Base-by-base conservation (phyloP, 169 alveolate species). In the Eimeria praecox region DNA sequence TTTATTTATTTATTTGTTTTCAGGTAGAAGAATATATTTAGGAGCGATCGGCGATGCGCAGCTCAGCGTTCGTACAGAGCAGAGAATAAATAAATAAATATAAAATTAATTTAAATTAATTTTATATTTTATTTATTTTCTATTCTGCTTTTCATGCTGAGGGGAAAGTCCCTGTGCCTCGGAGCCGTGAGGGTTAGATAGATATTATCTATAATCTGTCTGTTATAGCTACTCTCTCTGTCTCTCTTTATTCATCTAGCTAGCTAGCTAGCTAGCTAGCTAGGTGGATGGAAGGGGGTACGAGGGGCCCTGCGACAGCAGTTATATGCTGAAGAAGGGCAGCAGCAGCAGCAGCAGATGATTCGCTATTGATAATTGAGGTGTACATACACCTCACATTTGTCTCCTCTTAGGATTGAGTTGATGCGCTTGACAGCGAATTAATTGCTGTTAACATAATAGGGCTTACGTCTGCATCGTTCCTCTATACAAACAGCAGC, bases 151-250 rank as follows among this genome's bases (percentile, higher is more conserved):
- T 44, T 64, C 87, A 49, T 8, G 95, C 87, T 90, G 73, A 44
- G 95, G 95, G 95, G 95, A 90, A 90, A 90, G 95, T 90, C 95
- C 78, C 95, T 88, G 95, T 22, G 95, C 95, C 95, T 44, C n/a
- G 40, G 54, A 38, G 77, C 78, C 95, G 95, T 24, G 88, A 90
- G 95, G 95, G 78, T 49, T 49, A 69, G 56, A n/a, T n/a, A n/a
- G n/a, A n/a, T n/a, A n/a, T n/a, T n/a, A n/a, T n/a, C n/a, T n/a
- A n/a, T n/a, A n/a, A n/a, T n/a, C n/a, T n/a, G n/a, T n/a, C n/a
- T n/a, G n/a, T n/a, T 82, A 88, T 59, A 40, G 12, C 12, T 56
- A 20, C 66, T 56, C 66, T 14, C 20, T 20, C 69, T 27, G 22
- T 88, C 94, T 40, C 54, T 59, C 82, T 35, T 56, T 38, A 59